A percentile compares a stretch with the other conserved stretches of the same genome.
Conservation (phyloP, 148 eudicot species). For the Hydrangea macrophylla region DNA sequence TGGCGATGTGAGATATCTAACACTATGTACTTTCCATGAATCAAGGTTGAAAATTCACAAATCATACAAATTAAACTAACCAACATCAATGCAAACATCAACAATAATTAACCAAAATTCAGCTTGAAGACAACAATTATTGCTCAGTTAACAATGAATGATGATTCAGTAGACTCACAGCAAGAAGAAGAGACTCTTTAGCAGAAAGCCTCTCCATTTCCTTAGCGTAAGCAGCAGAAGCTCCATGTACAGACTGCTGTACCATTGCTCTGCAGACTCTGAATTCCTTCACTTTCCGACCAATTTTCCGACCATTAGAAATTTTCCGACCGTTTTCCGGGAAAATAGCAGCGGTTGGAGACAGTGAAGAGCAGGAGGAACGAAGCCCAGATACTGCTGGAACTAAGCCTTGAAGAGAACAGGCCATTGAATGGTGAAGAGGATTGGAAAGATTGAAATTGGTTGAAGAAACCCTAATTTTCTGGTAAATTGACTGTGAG, state of each 20-base stretch:
- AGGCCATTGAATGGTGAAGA: conserved; percentile 21
- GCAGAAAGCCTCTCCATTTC: conserved; percentile 93
- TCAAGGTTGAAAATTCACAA: neutral
- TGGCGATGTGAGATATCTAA: too few species aligned
- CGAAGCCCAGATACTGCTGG: conserved; percentile 15
- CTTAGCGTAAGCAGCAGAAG: conserved; percentile 75
- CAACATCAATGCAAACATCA: neutral
- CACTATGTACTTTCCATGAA: neutral
- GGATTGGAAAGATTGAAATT: neutral
- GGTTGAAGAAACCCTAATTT: neutral
- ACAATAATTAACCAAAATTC: neutral
- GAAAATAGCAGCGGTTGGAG: conserved; percentile 1
- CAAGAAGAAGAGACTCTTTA: conserved; percentile 82
- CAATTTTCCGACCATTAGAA: neutral
- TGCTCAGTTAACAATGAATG: neutral
- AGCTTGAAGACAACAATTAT: neutral
- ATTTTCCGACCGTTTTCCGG: conserved; percentile 13
- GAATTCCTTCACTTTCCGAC: conserved; percentile 17
- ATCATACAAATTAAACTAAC: neutral
- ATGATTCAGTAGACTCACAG: conserved; percentile 39
- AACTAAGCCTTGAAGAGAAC: conserved; percentile 19
- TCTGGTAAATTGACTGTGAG: neutral
- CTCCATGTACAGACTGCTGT: conserved; percentile 53
- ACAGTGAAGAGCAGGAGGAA: conserved; percentile 6
- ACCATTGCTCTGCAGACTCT: conserved; percentile 46